Conservation (phyloP, 2,329 filamentous ascomycete species). For the Talaromyces amestolkiae region DNA sequence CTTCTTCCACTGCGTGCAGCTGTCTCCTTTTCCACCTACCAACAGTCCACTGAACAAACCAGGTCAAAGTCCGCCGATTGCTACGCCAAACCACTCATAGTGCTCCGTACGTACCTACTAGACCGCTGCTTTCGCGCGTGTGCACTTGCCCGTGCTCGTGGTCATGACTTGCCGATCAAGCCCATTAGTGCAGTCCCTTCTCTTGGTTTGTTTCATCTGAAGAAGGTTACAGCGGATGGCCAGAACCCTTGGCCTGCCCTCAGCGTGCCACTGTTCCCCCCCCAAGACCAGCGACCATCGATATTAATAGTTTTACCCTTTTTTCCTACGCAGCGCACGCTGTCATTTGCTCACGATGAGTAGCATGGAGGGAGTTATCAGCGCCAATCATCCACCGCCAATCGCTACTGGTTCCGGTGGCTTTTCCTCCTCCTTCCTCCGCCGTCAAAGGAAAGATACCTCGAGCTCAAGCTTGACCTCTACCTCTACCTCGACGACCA, state of each 20-base stretch:
- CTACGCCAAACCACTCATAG: neutral
- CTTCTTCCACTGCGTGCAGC: neutral
- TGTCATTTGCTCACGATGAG: slow-evolving; percentile 12
- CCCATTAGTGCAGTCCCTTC: slow-evolving; percentile 8
- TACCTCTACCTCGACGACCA: neutral
- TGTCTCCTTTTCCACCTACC: neutral
- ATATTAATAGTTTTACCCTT: slow-evolving; percentile 6
- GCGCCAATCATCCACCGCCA: slow-evolving; percentile 19
- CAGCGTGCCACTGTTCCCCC: neutral
- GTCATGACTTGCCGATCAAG: slow-evolving; percentile 15
- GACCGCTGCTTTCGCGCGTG: slow-evolving; percentile 14
- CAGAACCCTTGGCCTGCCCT: slow-evolving; percentile 16
- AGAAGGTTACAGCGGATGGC: slow-evolving; percentile 17
- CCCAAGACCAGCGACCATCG: slow-evolving; percentile 1
- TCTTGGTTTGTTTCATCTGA: slow-evolving; percentile 13
- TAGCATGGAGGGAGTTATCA: slow-evolving; percentile 11
- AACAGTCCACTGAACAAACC: neutral
- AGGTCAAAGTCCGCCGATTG: neutral
- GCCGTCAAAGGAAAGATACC: slow-evolving; percentile 20
- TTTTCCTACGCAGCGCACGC: neutral
- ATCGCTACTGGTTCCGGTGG: slow-evolving; percentile 21
- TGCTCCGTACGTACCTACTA: neutral
- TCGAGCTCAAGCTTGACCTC: slow-evolving; percentile 3
- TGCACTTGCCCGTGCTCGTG: slow-evolving; percentile 18
- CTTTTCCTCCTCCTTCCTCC: slow-evolving; percentile 22